Percentiles rank a stretch among this genome's conserved stretches.
Conservation (phyloP, 208 protist species). For the Leishmania major region DNA sequence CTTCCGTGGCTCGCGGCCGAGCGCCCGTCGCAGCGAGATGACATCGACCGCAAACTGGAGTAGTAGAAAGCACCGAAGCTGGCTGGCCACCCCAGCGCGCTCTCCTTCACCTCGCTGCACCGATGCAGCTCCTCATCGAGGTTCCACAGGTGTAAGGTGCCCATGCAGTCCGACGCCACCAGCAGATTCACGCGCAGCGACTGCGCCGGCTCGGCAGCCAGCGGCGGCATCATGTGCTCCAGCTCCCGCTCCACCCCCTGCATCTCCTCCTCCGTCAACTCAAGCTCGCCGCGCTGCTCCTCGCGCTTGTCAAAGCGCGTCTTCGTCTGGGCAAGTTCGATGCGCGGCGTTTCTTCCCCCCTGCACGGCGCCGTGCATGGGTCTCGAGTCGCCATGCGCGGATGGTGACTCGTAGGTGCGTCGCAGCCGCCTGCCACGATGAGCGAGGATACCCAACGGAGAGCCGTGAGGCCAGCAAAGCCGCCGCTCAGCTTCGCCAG, state of each 20-base stretch:
- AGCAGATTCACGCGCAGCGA: conserved; percentile 78
- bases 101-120: not conserved
- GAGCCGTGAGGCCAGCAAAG: conserved; percentile 65
- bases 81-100: conserved; percentile 15
- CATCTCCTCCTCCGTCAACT: conserved; percentile 77
- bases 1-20: conserved; percentile 7
- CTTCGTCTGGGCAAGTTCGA: conserved; percentile 49
- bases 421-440: conserved; percentile 59
- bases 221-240: conserved; percentile 63
- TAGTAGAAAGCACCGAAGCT: conserved; percentile 12
- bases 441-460: conserved; percentile 80
- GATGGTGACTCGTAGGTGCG: conserved; percentile 34
- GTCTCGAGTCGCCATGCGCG: conserved; percentile 11
- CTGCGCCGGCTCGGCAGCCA: conserved; percentile 64
- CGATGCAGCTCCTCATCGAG: conserved; percentile 79
- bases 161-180: conserved; percentile 75
- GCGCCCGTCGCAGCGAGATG: conserved; percentile 18
- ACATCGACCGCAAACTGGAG: conserved; percentile 9
- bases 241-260: conserved; percentile 76
- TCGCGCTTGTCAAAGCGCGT: conserved; percentile 82
- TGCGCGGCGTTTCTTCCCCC: conserved; percentile 36
- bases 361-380: conserved; percentile 28
- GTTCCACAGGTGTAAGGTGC: conserved; percentile 87
- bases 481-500: conserved; percentile 82
- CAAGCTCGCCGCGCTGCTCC: conserved; percentile 61